Base-by-base conservation (phyloP, 257 asterid species). In the Eucommia ulmoides region DNA sequence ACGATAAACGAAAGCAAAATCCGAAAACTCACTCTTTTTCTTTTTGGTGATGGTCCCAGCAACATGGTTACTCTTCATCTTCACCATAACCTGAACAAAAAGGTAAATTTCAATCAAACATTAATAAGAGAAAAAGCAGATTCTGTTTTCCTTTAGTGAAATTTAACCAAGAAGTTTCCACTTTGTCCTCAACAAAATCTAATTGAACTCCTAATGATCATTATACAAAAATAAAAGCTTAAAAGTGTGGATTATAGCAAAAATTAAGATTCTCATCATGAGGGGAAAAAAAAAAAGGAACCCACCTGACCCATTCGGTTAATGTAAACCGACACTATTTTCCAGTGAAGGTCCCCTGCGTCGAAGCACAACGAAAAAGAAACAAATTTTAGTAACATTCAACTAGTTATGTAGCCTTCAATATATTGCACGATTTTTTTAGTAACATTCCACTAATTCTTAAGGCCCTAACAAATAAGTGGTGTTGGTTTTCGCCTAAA, bases 271-370 rank as follows among this genome's bases (percentile, higher is more conserved):
- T 10, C 11, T 35, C 5, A 9, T 35, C n/a, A 35, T 35, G n/a
- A 35, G 11, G 11, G 11, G n/a, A 10, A 15, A 35, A 6, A 47
- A 20, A 53, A 38, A 22, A 50, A 20, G 57, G 54, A 22, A 51
- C 65, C n/a, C 33, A 91, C 99, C 95, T 83, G 93, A 33, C 97
- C 99, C 70, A 65, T 49, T 67, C 62, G 59, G 66, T 87, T 87
- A 20, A 86, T 67, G 82, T 91, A 86, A 52, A 87, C 95, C 23
- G 94, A 91, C 25, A 87, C 99, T 41, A 91, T 55, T 69, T 91
- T 91, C 99, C 97, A 87, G 49, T 91, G 99, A 41, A 91, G 97
- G 51, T 91, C 97, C 24, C 88, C 99, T 91, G 93, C 88, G 68
- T 24, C 48, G 7, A 9, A 42, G 10, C 20, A 3, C 19, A 42